These are phyloP conservation scores for Rhexocercosporidium sp. DNA, from an alignment of 2,329 filamentous ascomycete genomes.

Conservation along the genomic window DNA sequence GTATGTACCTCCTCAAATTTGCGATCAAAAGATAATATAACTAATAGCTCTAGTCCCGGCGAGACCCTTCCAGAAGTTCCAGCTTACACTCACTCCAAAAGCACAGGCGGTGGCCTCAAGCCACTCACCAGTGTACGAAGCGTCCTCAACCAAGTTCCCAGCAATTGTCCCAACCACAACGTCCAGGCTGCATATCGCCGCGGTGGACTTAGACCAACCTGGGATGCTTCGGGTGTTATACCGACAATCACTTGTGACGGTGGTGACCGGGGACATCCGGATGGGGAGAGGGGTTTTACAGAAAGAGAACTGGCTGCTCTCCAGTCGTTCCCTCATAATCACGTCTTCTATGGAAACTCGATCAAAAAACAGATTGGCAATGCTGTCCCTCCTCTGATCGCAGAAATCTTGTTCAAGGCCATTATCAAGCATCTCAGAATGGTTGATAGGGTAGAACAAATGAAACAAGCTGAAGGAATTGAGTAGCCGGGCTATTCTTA, in stretches of 20 bases:
- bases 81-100: constrained; percentile 58
- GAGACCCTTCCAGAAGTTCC: constrained; percentile 72
- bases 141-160: constrained; percentile 29
- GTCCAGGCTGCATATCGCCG: constrained; percentile 15
- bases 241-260: constrained; percentile 67
- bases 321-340: constrained; percentile 69
- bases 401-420: constrained; percentile 47
- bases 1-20: constrained; percentile 19
- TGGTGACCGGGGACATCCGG: constrained; percentile 64
- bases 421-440: constrained; percentile 43
- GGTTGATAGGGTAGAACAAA: constrained; percentile 16
- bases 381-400: constrained; percentile 71
- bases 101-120: constrained; percentile 44
- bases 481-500: too few species aligned
- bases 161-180: constrained; percentile 48
- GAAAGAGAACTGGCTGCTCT: constrained; percentile 67
- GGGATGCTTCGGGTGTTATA: constrained; percentile 53
- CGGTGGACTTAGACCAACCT: constrained; percentile 34
- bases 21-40: neutral
- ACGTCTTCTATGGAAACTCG: constrained; percentile 56
- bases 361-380: constrained; percentile 76
- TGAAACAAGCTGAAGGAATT: neutral
- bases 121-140: constrained; percentile 51
- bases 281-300: constrained; percentile 66
- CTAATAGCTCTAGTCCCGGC: constrained; percentile 58